Percentiles rank a stretch among this genome's conserved stretches.
These are phyloP conservation scores for Diaporthe velutina DNA, from an alignment of 2,329 filamentous ascomycete species.

Conservation along the genomic window DNA sequence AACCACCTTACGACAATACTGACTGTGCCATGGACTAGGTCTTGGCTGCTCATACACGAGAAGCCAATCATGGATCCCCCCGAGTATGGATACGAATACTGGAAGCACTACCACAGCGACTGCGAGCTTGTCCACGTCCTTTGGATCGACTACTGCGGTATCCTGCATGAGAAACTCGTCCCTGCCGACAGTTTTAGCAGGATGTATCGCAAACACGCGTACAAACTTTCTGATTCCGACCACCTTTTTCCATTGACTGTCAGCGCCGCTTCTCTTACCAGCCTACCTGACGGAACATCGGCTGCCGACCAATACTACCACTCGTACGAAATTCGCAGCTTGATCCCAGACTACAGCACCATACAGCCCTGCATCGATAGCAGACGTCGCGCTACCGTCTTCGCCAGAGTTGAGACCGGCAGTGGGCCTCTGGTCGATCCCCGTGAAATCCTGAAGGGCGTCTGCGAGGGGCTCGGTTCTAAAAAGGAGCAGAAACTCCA, in stretches of 20 bases:
- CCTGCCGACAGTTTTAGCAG: not conserved
- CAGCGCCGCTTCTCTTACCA: not conserved
- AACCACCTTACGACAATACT: too few relatives aligned
- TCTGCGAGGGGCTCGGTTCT: not conserved
- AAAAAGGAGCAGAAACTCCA: not conserved
- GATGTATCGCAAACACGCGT: not conserved
- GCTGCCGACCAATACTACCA: not conserved
- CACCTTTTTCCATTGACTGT: not conserved
- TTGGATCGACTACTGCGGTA: not conserved
- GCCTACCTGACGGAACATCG: not conserved
- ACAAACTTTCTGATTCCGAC: not conserved
- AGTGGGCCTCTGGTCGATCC: not conserved
- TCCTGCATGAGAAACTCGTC: not conserved
- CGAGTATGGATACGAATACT: not conserved
- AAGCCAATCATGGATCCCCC: not conserved
- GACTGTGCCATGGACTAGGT: not conserved
- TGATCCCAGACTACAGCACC: not conserved
- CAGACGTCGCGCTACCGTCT: not conserved
- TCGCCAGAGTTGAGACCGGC: not conserved
- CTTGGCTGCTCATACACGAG: not conserved
- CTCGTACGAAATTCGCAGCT: not conserved
- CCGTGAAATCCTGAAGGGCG: not conserved
- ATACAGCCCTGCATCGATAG: not conserved
- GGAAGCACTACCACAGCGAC: not conserved
- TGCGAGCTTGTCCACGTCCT: constrained; percentile 13